A percentile compares a stretch with the other conserved stretches of the same genome.
These are phyloP conservation scores for Pleurotus cornucopiae DNA, from an alignment of 768 basidiomycete species.

Conservation along the genomic window DNA sequence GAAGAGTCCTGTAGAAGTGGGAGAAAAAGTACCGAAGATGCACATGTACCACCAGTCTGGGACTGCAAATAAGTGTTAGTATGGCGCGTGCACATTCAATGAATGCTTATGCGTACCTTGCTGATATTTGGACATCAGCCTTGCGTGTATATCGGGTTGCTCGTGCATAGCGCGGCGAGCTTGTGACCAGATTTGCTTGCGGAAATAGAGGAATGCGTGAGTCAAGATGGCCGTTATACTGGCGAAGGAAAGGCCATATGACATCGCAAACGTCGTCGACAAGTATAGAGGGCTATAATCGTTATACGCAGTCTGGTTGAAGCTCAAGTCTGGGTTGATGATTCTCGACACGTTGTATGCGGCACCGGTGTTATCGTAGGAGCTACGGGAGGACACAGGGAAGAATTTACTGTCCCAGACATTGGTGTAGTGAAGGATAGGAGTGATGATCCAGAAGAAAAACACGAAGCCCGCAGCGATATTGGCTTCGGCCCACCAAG, in stretches of 20 bases:
- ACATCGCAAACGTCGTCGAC: conserved; percentile 71
- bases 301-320: conserved; percentile 51
- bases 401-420: conserved; percentile 52
- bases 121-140: conserved; percentile 65
- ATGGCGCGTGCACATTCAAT: neutral
- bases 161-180: conserved; percentile 69
- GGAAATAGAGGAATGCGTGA: conserved; percentile 70
- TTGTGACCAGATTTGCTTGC: conserved; percentile 74
- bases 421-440: conserved; percentile 53
- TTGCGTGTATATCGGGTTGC: conserved; percentile 80
- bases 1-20: conserved; percentile 6
- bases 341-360: conserved; percentile 56
- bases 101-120: conserved; percentile 25
- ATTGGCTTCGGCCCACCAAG: conserved; percentile 75
- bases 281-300: conserved; percentile 60
- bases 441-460: conserved; percentile 68
- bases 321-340: conserved; percentile 44
- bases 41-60: conserved; percentile 81
- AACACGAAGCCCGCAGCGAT: conserved; percentile 55
- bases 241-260: conserved; percentile 52
- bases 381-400: conserved; percentile 61
- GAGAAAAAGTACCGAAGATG: conserved; percentile 38
- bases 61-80: conserved; percentile 34
- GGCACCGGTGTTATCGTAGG: conserved; percentile 59
- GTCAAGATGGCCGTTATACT: conserved; percentile 47